Percentiles rank a stretch among this genome's conserved stretches.
These are phyloP conservation scores for Darksidea phi DNA, from an alignment of 495 filamentous ascomycete species.

Conservation along the genomic window DNA sequence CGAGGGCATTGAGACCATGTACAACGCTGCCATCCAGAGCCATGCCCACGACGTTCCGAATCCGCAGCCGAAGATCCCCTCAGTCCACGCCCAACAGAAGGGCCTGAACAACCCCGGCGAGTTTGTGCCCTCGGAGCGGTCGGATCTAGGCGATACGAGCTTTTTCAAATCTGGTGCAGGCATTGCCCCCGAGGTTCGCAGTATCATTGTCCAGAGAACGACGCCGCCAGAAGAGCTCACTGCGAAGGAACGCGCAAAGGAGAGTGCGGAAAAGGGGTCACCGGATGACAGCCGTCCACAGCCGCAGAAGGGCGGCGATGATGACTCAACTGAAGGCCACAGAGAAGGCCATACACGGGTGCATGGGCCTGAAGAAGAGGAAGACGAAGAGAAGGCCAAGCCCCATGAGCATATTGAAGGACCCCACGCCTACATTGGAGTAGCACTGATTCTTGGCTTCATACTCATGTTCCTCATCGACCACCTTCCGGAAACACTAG, in stretches of 20 bases:
- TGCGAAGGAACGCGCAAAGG: slow-evolving; percentile 39
- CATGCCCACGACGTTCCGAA: slow-evolving; percentile 46
- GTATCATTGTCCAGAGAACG: slow-evolving; percentile 24
- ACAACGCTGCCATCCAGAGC: slow-evolving; percentile 55
- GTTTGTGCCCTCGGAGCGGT: slow-evolving; percentile 5
- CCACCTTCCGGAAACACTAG: slow-evolving; percentile 66
- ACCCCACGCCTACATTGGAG: slow-evolving; percentile 73
- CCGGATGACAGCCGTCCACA: slow-evolving; percentile 37
- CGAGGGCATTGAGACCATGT: slow-evolving; percentile 90
- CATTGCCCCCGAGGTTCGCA: neutral
- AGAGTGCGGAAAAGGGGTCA: slow-evolving; percentile 40
- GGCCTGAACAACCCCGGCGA: slow-evolving; percentile 18
- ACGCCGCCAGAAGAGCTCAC: slow-evolving; percentile 36
- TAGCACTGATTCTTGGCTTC: slow-evolving; percentile 85
- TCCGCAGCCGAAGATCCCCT: slow-evolving; percentile 19
- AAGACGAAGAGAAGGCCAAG: slow-evolving; percentile 11
- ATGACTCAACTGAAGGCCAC: slow-evolving; percentile 34
- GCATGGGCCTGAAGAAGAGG: slow-evolving; percentile 15
- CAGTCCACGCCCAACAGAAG: slow-evolving; percentile 17
- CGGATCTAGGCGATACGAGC: slow-evolving; percentile 7
- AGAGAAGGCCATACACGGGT: slow-evolving; percentile 30
- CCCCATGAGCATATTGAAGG: slow-evolving; percentile 41
- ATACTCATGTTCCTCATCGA: slow-evolving; percentile 97
- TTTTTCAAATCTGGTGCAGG: slow-evolving; percentile 7
- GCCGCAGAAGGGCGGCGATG: slow-evolving; percentile 31